Conservation (phyloP, 2,329 filamentous ascomycete genomes). For the Alternaria burnsii region DNA sequence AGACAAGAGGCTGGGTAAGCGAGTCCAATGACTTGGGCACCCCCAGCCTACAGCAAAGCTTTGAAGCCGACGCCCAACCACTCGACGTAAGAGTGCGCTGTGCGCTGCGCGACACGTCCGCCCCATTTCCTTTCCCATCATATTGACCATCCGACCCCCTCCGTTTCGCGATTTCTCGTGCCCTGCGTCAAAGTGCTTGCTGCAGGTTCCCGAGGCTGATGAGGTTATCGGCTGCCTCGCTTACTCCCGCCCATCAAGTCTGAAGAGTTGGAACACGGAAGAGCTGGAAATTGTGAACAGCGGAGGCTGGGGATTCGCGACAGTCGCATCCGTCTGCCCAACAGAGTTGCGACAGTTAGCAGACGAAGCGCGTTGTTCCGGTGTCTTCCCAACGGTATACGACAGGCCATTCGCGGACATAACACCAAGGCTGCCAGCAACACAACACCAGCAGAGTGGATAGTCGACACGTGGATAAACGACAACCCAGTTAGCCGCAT, state of each 20-base stretch:
- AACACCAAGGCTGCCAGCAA: conserved; percentile 14
- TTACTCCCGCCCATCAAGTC: conserved; percentile 17
- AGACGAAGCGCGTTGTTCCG: conserved; percentile 13
- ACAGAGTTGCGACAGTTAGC: conserved; percentile 1
- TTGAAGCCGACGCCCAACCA: conserved; percentile 36
- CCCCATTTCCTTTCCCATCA: conserved; percentile 13
- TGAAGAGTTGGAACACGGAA: conserved; percentile 13
- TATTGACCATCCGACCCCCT: conserved; percentile 11
- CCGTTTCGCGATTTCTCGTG: conserved; percentile 11
- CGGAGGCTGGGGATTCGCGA: conserved; percentile 9
- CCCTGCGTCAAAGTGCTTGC: conserved; percentile 26
- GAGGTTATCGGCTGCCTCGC: conserved; percentile 17
- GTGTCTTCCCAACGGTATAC: conserved; percentile 13
- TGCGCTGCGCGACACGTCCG: conserved; percentile 28
- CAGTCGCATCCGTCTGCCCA: not conserved
- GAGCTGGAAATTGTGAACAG: conserved; percentile 7
- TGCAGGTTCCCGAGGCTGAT: conserved; percentile 22
- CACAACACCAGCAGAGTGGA: conserved; percentile 15
- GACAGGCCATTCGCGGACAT: conserved; percentile 10
- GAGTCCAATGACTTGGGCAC: conserved; percentile 35
- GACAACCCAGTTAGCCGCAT: conserved; percentile 13
- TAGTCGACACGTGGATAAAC: conserved; percentile 13
- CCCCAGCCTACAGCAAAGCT: conserved; percentile 33
- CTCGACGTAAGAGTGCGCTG: conserved; percentile 32
- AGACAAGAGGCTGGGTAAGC: conserved; percentile 32